Evolutionary conservation across 225 moss, liverwort and hornwort genomes (phyloP).

Genomic region (Pseudoscleropodium purum): DNA sequence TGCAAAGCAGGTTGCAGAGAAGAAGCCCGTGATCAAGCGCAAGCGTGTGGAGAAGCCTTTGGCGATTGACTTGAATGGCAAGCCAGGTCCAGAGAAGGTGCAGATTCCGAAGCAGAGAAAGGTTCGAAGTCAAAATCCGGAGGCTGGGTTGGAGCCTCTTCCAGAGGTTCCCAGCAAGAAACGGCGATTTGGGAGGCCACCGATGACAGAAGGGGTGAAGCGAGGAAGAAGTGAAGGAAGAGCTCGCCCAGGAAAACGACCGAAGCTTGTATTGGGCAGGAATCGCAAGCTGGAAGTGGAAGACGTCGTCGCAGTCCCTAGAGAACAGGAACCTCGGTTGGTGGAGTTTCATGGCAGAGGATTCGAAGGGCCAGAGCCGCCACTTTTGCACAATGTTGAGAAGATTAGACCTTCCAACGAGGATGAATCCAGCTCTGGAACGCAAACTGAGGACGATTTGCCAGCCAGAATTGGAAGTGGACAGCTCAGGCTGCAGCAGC

Average conservation of each 20-base stretch:
- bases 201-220: constrained; percentile 23
- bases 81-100: constrained; percentile 8
- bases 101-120: constrained; percentile 15
- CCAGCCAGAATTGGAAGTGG: constrained; percentile 17
- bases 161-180: constrained; percentile 20
- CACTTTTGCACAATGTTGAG: background rate
- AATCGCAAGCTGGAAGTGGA: constrained; percentile 53
- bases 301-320: constrained; percentile 2
- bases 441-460: constrained; percentile 51
- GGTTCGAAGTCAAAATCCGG: constrained; percentile 3
- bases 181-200: constrained; percentile 31
- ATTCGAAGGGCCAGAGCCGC: background rate
- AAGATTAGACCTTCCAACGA: background rate
- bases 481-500: background rate
- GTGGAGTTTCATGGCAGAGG: background rate
- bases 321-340: constrained; percentile 2
- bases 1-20: background rate
- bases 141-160: background rate
- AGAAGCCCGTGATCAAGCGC: constrained; percentile 24
- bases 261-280: constrained; percentile 39
- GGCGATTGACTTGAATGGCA: constrained; percentile 11
- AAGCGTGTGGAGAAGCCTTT: constrained; percentile 25
- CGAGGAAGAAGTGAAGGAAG: constrained; percentile 25
- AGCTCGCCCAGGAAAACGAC: constrained; percentile 30
- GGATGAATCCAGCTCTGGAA: constrained; percentile 34